Percentiles rank a stretch among this genome's conserved stretches.
Conservation (phyloP, 2,329 filamentous ascomycete species). For the Sclerotinia borealis region DNA sequence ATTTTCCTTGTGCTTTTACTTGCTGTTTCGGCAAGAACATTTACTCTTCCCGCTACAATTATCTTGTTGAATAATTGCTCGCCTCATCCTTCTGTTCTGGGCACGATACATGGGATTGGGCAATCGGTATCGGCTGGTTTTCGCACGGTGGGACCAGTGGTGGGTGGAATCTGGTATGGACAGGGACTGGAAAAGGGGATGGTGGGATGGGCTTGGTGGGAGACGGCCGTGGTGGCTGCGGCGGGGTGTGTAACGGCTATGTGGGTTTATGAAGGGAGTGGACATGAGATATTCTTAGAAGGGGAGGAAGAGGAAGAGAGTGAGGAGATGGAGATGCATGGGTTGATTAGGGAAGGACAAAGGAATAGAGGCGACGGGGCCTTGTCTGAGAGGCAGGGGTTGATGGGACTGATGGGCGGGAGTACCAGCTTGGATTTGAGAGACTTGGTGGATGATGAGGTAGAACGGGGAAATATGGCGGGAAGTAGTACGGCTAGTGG, state of each 20-base stretch:
- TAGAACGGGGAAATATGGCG: conserved; percentile 31
- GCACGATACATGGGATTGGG: conserved; percentile 53
- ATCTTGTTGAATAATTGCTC: conserved; percentile 57
- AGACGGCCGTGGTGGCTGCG: conserved; percentile 19
- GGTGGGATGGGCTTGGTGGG: conserved; percentile 53
- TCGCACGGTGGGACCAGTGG: conserved; percentile 49
- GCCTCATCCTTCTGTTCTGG: conserved; percentile 49
- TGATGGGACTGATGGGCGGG: neutral
- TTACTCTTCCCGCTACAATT: conserved; percentile 50
- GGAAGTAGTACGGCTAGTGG: neutral
- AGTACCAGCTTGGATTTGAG: neutral
- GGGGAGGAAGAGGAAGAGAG: neutral
- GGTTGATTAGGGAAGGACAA: neutral
- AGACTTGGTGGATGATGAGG: neutral
- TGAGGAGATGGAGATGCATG: conserved; percentile 6
- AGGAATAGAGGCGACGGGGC: neutral
- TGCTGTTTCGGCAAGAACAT: conserved; percentile 54
- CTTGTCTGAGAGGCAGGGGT: neutral
- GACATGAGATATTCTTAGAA: conserved; percentile 4
- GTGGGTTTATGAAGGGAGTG: conserved; percentile 9
- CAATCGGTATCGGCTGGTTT: conserved; percentile 49
- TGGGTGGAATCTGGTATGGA: conserved; percentile 49
- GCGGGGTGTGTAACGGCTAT: conserved; percentile 1
- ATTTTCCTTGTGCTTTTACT: conserved; percentile 48
- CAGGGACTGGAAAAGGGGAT: conserved; percentile 47